phyloP scores from a whole-genome alignment of 208 protist species.

The Acanthamoeba lenticulata region DNA sequence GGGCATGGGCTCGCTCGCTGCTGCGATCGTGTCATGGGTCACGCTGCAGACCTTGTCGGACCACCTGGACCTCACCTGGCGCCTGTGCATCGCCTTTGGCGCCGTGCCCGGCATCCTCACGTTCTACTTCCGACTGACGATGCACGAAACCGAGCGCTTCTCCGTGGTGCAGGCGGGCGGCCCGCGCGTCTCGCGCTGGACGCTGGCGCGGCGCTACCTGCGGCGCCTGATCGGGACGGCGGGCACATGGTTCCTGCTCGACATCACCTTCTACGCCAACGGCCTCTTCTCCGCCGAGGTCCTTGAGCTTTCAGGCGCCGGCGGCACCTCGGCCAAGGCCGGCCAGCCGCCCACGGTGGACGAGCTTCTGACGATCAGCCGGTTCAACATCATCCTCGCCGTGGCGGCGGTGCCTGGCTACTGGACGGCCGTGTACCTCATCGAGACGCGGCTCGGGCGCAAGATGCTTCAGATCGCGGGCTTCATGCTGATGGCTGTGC shows the following conservation, averaged over 20 bases:
- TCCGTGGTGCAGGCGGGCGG: neutral
- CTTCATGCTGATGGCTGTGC: slow-evolving; percentile 68
- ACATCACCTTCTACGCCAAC: slow-evolving; percentile 87
- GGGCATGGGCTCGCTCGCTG: slow-evolving; percentile 75
- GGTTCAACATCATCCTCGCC: neutral
- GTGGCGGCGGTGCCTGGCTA: slow-evolving; percentile 75
- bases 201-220: slow-evolving; percentile 34
- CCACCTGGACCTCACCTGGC: slow-evolving; percentile 70
- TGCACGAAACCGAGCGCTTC: slow-evolving; percentile 29
- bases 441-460: slow-evolving; percentile 74
- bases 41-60: neutral
- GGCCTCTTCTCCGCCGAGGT: neutral
- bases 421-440: slow-evolving; percentile 74
- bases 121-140: slow-evolving; percentile 77
- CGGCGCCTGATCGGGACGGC: slow-evolving; percentile 80
- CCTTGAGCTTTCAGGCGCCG: neutral
- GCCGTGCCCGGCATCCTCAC: slow-evolving; percentile 76
- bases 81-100: slow-evolving; percentile 75
- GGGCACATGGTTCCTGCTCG: slow-evolving; percentile 86
- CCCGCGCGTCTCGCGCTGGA: neutral
- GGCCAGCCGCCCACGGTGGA: too few species aligned
- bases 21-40: slow-evolving; percentile 64
- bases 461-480: slow-evolving; percentile 77
- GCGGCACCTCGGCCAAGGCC: slow-evolving; percentile 68
- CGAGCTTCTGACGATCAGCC: neutral